Conservation (phyloP, 495 filamentous ascomycete species). For the Letharia columbiana region DNA sequence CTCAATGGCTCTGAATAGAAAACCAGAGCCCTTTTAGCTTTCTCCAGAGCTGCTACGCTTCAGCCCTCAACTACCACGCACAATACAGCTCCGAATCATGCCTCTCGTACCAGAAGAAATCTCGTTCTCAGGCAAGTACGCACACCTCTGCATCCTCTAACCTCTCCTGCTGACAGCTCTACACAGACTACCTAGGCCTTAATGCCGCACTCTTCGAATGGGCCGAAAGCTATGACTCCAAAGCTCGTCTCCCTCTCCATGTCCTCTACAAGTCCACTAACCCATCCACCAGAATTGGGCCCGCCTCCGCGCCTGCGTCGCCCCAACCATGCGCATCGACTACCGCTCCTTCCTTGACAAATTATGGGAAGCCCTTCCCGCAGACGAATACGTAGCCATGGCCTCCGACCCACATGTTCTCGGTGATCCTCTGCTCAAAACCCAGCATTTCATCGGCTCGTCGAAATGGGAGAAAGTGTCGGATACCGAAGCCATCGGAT, state of each 20-base stretch:
- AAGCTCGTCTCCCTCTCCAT: conserved; percentile 21
- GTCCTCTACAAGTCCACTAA: neutral
- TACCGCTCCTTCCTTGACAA: conserved; percentile 68
- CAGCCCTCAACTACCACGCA: neutral
- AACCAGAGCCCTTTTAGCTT: neutral
- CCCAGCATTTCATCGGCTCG: conserved; percentile 69
- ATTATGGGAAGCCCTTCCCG: conserved; percentile 62
- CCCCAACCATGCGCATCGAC: conserved; percentile 56
- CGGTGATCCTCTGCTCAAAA: conserved; percentile 61
- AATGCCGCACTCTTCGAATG: conserved; percentile 50
- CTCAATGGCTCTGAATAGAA: neutral
- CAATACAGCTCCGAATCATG: conserved; percentile 1
- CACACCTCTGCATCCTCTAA: neutral
- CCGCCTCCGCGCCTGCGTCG: conserved; percentile 60
- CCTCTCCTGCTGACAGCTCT: neutral
- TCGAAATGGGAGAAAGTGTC: conserved; percentile 62
- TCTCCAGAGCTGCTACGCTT: neutral
- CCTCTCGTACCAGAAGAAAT: conserved; percentile 18
- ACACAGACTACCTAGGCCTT: conserved; percentile 15
- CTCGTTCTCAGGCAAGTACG: conserved; percentile 12
- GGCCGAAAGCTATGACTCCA: conserved; percentile 77
- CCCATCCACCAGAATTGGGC: conserved; percentile 53
- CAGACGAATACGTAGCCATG: conserved; percentile 65
- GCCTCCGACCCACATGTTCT: conserved; percentile 56
- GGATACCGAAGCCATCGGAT: conserved; percentile 59